Evolutionary conservation across 495 filamentous ascomycete species (phyloP).

Genomic region (Aspergillus incahuasiensis): DNA sequence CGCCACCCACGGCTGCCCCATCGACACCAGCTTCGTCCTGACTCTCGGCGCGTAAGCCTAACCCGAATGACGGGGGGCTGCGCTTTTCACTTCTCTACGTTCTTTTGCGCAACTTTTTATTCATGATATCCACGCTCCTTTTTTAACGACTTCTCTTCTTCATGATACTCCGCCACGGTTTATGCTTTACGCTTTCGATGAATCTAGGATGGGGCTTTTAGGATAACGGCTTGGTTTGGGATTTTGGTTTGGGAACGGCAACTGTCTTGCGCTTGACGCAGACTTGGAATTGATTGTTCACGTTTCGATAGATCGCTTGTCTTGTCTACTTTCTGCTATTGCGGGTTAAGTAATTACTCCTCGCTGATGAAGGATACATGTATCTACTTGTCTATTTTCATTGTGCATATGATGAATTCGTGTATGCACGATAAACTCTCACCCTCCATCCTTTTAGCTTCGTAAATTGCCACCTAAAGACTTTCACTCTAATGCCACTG

Average conservation of each 20-base stretch:
- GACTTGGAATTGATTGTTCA: background rate
- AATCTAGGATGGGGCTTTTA: background rate
- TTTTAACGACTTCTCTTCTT: conserved; percentile 5
- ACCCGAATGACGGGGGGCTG: conserved; percentile 1
- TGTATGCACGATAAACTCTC: background rate
- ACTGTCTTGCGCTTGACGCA: conserved; percentile 1
- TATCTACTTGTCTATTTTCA: background rate
- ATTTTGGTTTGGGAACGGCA: background rate
- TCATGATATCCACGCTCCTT: background rate
- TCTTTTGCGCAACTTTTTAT: background rate
- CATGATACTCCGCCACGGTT: background rate
- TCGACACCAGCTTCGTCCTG: conserved; percentile 37
- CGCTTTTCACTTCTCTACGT: conserved; percentile 1
- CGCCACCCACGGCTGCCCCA: conserved; percentile 44
- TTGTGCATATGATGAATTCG: background rate
- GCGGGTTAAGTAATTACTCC: conserved; percentile 5
- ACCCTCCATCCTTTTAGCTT: too few species aligned
- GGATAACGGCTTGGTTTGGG: background rate
- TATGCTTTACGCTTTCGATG: conserved; percentile 2
- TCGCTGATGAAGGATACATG: background rate
- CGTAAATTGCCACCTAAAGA: too few species aligned
- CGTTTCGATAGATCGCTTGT: conserved; percentile 4
- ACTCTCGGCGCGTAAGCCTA: conserved; percentile 30
- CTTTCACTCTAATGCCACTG: too few species aligned
- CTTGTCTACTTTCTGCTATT: background rate